These are phyloP conservation scores for Metschnikowia sp. DNA, from an alignment of 805 yeast species.

Conservation along the genomic window DNA sequence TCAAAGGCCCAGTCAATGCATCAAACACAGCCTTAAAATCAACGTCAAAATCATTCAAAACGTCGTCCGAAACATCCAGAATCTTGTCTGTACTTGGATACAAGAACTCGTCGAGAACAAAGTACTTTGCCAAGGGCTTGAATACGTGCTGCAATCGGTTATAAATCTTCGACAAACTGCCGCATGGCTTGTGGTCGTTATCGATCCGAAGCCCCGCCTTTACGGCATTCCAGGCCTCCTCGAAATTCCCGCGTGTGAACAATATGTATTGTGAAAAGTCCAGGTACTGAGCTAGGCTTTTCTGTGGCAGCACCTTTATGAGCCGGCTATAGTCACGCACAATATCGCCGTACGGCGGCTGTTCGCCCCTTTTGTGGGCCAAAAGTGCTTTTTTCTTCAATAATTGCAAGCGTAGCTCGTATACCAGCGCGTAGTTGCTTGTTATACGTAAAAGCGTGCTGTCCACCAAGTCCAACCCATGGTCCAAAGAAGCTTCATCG, in stretches of 20 bases:
- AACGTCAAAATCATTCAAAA: slow-evolving; percentile 8
- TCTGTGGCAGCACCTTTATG: slow-evolving; percentile 26
- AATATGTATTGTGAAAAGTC: slow-evolving; percentile 31
- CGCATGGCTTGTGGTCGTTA: slow-evolving; percentile 66
- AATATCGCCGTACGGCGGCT: slow-evolving; percentile 2
- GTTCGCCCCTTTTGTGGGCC: not conserved
- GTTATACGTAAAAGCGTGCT: slow-evolving; percentile 27
- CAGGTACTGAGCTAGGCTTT: slow-evolving; percentile 24
- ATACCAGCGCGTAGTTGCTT: slow-evolving; percentile 39
- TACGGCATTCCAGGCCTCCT: slow-evolving; percentile 48
- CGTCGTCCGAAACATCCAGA: slow-evolving; percentile 10
- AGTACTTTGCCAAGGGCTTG: slow-evolving; percentile 42
- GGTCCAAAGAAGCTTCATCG: slow-evolving; percentile 2
- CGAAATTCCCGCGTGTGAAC: slow-evolving; percentile 51
- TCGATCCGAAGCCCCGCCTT: slow-evolving; percentile 74
- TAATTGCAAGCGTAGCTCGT: slow-evolving; percentile 32
- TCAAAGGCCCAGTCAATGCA: slow-evolving; percentile 17
- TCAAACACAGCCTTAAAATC: slow-evolving; percentile 5
- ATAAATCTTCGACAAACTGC: slow-evolving; percentile 49
- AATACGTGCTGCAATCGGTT: slow-evolving; percentile 43
- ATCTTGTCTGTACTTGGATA: slow-evolving; percentile 12
- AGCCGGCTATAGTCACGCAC: slow-evolving; percentile 25
- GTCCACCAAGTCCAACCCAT: not conserved
- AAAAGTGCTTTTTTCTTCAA: slow-evolving; percentile 2
- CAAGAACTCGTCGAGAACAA: slow-evolving; percentile 30